phyloP scores from a whole-genome alignment of 208 protist genomes.

The Phytomonas francai region DNA sequence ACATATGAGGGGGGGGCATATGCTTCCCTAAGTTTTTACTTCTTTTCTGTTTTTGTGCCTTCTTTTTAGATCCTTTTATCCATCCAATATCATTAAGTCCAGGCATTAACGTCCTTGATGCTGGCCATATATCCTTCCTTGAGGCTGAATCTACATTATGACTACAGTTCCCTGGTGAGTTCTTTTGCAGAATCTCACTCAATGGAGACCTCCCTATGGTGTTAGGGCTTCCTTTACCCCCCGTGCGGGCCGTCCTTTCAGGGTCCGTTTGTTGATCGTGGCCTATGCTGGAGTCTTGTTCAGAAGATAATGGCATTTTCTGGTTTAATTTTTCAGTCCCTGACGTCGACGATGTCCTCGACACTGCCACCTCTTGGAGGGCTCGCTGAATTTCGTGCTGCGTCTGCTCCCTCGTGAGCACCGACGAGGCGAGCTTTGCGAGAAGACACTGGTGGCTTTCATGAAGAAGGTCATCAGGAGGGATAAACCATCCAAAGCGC shows the following conservation, averaged over 20 bases:
- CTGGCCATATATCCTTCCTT: too few relatives aligned
- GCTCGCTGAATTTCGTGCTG: constrained; percentile 9
- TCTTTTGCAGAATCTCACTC: too few relatives aligned
- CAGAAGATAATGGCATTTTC: neutral
- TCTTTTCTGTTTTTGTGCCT: neutral
- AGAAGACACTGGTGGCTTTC: constrained; percentile 71
- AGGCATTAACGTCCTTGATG: too few relatives aligned
- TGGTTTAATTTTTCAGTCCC: neutral
- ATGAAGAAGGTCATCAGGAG: constrained; percentile 59
- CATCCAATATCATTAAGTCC: too few relatives aligned
- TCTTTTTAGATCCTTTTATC: neutral
- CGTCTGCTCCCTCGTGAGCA: constrained; percentile 56
- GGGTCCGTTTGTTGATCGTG: too few relatives aligned
- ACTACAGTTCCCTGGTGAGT: too few relatives aligned
- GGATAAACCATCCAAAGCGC: constrained; percentile 73
- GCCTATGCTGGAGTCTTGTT: neutral
- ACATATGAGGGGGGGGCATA: neutral
- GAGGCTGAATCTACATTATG: too few relatives aligned
- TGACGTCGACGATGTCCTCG: neutral
- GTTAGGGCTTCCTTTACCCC: too few relatives aligned
- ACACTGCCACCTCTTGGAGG: neutral
- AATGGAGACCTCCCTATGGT: too few relatives aligned
- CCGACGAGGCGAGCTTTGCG: constrained; percentile 42
- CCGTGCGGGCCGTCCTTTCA: too few relatives aligned
- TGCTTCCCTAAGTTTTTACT: too few relatives aligned